Percentiles rank a stretch among this genome's conserved stretches.
Evolutionary conservation across 1,139 yeast species (phyloP).

Genomic region (Kodamaea sp.): DNA sequence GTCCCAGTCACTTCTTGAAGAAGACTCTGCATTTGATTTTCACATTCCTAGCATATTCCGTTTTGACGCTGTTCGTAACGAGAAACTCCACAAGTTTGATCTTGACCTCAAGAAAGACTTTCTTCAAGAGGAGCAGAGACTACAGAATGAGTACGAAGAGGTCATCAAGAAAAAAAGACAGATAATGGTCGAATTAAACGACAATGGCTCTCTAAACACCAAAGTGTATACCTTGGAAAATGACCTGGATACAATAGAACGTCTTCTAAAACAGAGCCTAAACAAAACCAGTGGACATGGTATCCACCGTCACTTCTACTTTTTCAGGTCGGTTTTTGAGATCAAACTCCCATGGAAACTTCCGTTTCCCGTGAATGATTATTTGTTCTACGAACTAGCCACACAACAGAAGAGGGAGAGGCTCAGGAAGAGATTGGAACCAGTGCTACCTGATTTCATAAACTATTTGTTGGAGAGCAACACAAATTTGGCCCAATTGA

Average conservation of each 20-base stretch:
- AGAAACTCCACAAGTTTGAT: constrained; percentile 19
- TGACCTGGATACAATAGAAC: constrained; percentile 12
- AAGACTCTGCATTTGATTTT: constrained; percentile 22
- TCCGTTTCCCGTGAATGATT: constrained; percentile 4
- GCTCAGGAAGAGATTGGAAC: not conserved
- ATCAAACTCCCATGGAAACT: constrained; percentile 2
- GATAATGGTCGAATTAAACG: constrained; percentile 27
- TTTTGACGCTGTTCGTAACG: constrained; percentile 28
- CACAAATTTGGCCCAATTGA: constrained; percentile 7
- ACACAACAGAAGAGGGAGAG: not conserved
- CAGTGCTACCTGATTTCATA: constrained; percentile 5
- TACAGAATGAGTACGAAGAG: constrained; percentile 13
- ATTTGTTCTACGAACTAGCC: constrained; percentile 4
- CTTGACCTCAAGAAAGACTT: constrained; percentile 19
- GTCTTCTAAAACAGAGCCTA: constrained; percentile 9
- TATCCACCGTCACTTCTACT: constrained; percentile 10
- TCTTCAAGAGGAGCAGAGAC: constrained; percentile 16
- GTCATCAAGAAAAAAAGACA: constrained; percentile 13
- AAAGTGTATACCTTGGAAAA: constrained; percentile 12
- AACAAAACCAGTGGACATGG: constrained; percentile 1
- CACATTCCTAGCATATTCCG: constrained; percentile 29
- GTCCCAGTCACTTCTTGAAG: too few relatives aligned
- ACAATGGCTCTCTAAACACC: constrained; percentile 26
- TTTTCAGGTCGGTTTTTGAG: constrained; percentile 5
- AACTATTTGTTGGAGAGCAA: constrained; percentile 4